Evolutionary conservation across 148 eudicot species (phyloP).

Genomic region (Rhododendron williamsianum): DNA sequence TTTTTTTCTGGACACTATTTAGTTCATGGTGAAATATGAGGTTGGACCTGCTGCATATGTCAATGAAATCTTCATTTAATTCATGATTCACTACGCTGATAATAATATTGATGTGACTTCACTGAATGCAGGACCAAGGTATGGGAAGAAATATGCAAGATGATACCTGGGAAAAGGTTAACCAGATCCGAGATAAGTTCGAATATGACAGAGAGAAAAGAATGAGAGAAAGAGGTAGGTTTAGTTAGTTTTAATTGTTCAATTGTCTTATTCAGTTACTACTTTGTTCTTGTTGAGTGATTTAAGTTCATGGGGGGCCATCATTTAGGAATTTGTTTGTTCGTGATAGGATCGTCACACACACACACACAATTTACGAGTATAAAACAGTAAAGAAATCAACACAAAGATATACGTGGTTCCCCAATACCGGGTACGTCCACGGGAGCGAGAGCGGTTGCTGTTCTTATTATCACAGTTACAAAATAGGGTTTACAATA

Average conservation of each 20-base stretch:
- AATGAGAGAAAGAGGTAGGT: constrained; percentile 91
- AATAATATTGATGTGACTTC: not conserved
- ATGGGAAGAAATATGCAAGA: constrained; percentile 44
- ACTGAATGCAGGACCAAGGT: constrained; percentile 52
- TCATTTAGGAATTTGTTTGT: constrained; percentile 6
- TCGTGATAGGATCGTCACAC: too few relatives aligned
- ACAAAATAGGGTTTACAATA: too few relatives aligned
- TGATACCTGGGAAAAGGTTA: constrained; percentile 63
- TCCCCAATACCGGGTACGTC: too few relatives aligned
- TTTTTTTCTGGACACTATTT: not conserved
- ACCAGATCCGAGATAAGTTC: constrained; percentile 81
- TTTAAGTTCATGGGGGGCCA: not conserved
- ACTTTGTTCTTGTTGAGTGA: not conserved
- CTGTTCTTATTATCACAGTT: too few relatives aligned
- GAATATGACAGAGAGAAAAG: constrained; percentile 92
- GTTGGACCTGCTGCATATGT: not conserved
- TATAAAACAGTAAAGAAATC: too few relatives aligned
- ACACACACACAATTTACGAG: too few relatives aligned
- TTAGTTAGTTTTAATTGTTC: constrained; percentile 2
- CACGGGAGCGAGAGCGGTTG: too few relatives aligned
- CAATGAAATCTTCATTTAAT: not conserved
- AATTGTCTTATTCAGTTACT: not conserved
- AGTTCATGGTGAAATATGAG: not conserved
- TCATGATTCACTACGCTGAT: not conserved
- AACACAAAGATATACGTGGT: too few relatives aligned